Percentiles rank a stretch among this genome's conserved stretches.
phyloP scores from a whole-genome alignment of 345 rosid species.

The Hibiscus mutabilis region DNA sequence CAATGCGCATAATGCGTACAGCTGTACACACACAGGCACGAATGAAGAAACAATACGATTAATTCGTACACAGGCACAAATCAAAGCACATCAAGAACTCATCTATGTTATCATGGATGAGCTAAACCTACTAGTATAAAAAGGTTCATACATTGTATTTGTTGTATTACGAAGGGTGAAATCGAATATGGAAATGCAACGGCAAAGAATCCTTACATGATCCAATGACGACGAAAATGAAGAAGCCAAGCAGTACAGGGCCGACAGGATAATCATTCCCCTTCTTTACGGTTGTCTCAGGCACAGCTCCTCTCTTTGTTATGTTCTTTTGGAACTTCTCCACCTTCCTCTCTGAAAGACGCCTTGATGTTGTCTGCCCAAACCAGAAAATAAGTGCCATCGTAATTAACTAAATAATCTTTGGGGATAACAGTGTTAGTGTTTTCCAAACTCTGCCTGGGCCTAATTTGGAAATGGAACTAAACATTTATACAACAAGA shows the following conservation, averaged over 20 bases:
- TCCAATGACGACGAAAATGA: constrained; percentile 84
- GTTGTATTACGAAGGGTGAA: background rate
- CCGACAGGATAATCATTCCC: constrained; percentile 89
- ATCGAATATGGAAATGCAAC: background rate
- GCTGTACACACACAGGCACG: no score
- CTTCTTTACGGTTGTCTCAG: constrained; percentile 74
- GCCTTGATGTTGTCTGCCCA: constrained; percentile 74
- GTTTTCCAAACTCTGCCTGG: background rate
- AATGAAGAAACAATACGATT: background rate
- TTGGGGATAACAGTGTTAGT: background rate
- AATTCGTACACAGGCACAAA: background rate
- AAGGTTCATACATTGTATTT: no score
- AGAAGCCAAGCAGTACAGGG: constrained; percentile 86
- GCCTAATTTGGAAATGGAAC: background rate
- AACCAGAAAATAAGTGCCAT: background rate
- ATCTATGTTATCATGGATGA: background rate
- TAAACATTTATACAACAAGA: background rate
- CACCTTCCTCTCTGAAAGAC: constrained; percentile 77
- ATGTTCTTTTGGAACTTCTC: constrained; percentile 84
- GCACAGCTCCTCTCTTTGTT: constrained; percentile 72
- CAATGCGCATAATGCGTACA: no score
- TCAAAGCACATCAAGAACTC: background rate
- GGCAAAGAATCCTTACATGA: constrained; percentile 48
- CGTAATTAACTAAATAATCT: background rate
- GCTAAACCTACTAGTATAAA: background rate